phyloP scores from a whole-genome alignment of 208 protist genomes.

The Leishmania lainsoni region DNA sequence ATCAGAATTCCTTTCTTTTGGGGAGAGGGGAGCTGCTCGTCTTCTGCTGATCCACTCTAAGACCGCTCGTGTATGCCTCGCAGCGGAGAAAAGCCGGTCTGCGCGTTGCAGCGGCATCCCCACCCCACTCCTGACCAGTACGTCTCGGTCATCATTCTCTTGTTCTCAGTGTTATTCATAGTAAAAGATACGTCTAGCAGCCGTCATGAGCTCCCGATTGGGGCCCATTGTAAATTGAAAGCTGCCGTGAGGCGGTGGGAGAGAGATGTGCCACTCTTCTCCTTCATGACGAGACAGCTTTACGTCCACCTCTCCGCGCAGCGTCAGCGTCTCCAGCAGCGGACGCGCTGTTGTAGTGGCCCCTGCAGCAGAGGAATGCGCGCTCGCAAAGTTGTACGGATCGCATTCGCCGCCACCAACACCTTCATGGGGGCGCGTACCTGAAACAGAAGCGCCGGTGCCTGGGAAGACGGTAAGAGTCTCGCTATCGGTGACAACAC shows the following conservation, averaged over 20 bases:
- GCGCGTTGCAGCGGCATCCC: neutral
- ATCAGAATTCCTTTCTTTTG: neutral
- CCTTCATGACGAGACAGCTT: constrained; percentile 24
- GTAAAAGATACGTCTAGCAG: constrained; percentile 18
- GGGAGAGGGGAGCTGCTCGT: no score
- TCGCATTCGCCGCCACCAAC: neutral
- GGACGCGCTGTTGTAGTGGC: neutral
- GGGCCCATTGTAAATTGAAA: constrained; percentile 28
- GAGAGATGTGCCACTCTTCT: constrained; percentile 21
- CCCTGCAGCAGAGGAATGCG: neutral
- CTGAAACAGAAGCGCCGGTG: constrained; percentile 1
- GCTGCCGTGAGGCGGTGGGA: constrained; percentile 25
- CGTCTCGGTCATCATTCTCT: neutral
- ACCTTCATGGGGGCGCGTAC: neutral
- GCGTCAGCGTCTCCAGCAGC: constrained; percentile 29
- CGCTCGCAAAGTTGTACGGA: neutral
- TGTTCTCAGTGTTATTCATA: constrained; percentile 3
- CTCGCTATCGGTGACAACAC: neutral
- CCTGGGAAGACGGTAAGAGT: neutral
- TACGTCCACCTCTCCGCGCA: constrained; percentile 22
- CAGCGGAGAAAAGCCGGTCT: neutral
- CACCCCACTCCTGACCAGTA: neutral
- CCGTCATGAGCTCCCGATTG: constrained; percentile 20
- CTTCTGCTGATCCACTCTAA: neutral
- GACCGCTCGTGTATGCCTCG: neutral